A percentile compares a stretch with the other conserved stretches of the same genome.
Evolutionary conservation across 176 grass and related monocot genomes (phyloP).

Genomic region (Chrysopogon serrulatus): DNA sequence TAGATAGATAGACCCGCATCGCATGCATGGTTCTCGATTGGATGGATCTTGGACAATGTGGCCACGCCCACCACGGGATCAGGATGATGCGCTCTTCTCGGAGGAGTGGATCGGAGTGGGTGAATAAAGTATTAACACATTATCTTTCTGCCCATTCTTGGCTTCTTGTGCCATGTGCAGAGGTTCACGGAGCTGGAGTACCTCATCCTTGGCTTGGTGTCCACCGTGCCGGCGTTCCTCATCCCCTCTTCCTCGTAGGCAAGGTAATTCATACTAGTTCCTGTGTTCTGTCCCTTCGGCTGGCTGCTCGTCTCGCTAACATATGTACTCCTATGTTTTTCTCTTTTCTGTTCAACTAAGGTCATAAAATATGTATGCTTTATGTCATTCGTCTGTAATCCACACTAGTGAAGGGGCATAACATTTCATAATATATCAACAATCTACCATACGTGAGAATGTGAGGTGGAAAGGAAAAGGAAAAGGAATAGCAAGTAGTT

Average conservation of each 20-base stretch:
- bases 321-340: not conserved
- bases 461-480: not conserved
- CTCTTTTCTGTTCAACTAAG: not conserved
- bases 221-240: constrained; percentile 65
- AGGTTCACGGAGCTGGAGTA: constrained; percentile 93
- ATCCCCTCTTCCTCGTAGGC: constrained; percentile 76
- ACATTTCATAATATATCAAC: not conserved
- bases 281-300: not conserved
- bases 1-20: too few relatives aligned
- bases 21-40: not conserved
- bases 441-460: not conserved
- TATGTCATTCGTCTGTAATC: not conserved
- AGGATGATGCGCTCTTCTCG: too few relatives aligned
- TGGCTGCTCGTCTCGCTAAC: not conserved
- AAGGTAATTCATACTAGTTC: constrained; percentile 52
- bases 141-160: not conserved
- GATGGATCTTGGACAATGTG: not conserved
- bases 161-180: constrained; percentile 30
- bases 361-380: not conserved
- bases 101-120: too few relatives aligned
- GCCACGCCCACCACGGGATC: not conserved
- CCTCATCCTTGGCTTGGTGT: constrained; percentile 75
- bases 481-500: not conserved
- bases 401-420: not conserved
- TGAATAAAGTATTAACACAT: not conserved